Base-by-base conservation (phyloP, 2,329 filamentous ascomycete species). In the Penicillium sp. region DNA sequence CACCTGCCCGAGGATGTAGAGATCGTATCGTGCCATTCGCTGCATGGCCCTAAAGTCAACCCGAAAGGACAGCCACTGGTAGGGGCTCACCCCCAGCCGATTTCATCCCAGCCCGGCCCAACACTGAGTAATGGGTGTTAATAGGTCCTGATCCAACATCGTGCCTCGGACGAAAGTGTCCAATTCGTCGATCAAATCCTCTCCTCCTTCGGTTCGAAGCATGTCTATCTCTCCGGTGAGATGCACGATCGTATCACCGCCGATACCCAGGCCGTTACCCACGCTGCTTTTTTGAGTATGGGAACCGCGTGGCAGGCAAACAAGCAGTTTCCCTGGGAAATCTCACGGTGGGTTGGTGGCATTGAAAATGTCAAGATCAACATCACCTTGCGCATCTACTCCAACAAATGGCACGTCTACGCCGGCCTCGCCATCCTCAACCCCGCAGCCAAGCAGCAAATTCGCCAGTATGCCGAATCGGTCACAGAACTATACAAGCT, bases 301-400 rank as follows among this genome's bases (percentile, higher is more conserved):
- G 93, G 95, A 56, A 95, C 92, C 56, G 93, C 93, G 7, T 98
- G 95, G 95, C 88, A 90, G 59, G 91, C 91, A 28, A 95, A 95
- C 69, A 82, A 86, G 50, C 89, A 98, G 68, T 98, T 97, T 63
- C 93, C 95, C 0, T 98, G 93, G 93, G 92, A 97, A 64, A 84
- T 92, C 41, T 83, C 85, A n/a, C 89, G 93, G 55, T 98, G 97
- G 71, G 83, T 96, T 3, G 93, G 93, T 50, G 95, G 93, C 45
- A 95, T 98, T 64, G 93, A 98, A 72, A 98, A 98, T 70, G 92
- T 97, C 63, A 98, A 98, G 75, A 95, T 97, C 76, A 98, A 98
- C 74, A 84, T 97, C 60, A 97, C 90, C 60, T 77, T 98, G 58
- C 90, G 93, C 61, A 97, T 98, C 74, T 98, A 97, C 75, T 86